Evolutionary conservation across 768 basidiomycete species (phyloP), one percentile per base, ranked within the genome.

Genomic region (Termitomyces sp.): DNA sequence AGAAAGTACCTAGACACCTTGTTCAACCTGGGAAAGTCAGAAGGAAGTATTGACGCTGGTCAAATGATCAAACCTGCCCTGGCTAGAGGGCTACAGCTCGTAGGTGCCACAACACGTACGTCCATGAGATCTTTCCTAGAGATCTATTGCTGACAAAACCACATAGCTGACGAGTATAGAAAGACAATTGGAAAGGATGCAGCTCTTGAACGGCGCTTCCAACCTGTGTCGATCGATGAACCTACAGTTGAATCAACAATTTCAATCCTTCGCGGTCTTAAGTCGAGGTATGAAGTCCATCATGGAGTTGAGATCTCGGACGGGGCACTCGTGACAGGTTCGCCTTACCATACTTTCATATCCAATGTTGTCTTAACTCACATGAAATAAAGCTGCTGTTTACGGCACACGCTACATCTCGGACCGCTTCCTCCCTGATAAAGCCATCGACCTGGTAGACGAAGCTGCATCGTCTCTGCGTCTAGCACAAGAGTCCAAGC

Each of bases 281-380:
- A 94, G 64, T 67, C 88, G 0, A 77, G 85, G 39, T 94, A 95
- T 62, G 93, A 96, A 61, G 91, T 93, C 1, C 94, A 97, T 63
- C 94, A 95, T 57, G 94, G 94, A 29, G 94, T 97, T 2, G 90
- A 91, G 64, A 94, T 97, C 53, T 84, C 91, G 1, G 94, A 97
- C 63, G 79, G 81, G 13, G 91, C 94, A 2, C 75, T 97, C 3
- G 94, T 97, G 12, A 95, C 92, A 4, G 87, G 88, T 85, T 49
- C 13, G 75, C 66, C 15, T 50, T 7, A 18, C 4, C 22, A 48
- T 49, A 16, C 9, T n/a, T 15, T 23, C 32, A 10, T 41, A 11
- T 31, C 49, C 16, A n/a, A 40, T 48, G 0, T 20, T 15, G 11
- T 25, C n/a, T 27, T 31, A 48, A 23, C 52, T 46, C 22, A 0